Conservation (phyloP, 2,329 filamentous ascomycete genomes). For the Neonectria magnoliae region DNA sequence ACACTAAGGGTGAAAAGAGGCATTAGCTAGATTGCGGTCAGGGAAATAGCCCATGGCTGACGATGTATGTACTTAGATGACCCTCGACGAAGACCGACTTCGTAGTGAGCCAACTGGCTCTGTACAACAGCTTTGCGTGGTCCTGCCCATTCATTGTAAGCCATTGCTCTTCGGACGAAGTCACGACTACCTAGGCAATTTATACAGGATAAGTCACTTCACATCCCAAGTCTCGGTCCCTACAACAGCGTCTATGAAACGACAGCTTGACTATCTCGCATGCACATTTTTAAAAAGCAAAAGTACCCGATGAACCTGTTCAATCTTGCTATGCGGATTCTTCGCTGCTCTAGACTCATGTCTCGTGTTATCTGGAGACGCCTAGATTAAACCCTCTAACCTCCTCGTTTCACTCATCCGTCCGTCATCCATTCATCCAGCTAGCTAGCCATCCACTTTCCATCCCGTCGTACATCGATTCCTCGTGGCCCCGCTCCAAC, state of each 20-base stretch:
- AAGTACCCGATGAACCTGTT: background rate
- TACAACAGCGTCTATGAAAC: background rate
- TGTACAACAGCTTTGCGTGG: background rate
- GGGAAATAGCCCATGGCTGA: background rate
- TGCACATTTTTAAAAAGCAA: background rate
- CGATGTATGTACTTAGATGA: background rate
- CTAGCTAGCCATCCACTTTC: constrained; percentile 4
- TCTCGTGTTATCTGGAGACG: constrained; percentile 23
- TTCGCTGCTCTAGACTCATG: constrained; percentile 9
- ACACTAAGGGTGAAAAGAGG: background rate
- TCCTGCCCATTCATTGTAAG: background rate
- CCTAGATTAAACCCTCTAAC: constrained; percentile 20
- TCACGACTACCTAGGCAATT: background rate
- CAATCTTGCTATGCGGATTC: background rate
- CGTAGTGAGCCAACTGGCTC: background rate
- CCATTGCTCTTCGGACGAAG: background rate
- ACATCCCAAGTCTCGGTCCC: background rate
- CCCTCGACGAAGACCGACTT: background rate
- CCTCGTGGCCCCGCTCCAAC: background rate
- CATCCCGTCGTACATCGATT: constrained; percentile 1
- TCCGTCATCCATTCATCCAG: constrained; percentile 15
- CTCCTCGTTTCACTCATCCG: constrained; percentile 16
- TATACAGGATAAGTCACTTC: background rate
- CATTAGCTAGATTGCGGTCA: background rate
- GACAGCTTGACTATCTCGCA: background rate